Conservation (phyloP, 148 eudicot genomes). For the Persicaria tinctoria region DNA sequence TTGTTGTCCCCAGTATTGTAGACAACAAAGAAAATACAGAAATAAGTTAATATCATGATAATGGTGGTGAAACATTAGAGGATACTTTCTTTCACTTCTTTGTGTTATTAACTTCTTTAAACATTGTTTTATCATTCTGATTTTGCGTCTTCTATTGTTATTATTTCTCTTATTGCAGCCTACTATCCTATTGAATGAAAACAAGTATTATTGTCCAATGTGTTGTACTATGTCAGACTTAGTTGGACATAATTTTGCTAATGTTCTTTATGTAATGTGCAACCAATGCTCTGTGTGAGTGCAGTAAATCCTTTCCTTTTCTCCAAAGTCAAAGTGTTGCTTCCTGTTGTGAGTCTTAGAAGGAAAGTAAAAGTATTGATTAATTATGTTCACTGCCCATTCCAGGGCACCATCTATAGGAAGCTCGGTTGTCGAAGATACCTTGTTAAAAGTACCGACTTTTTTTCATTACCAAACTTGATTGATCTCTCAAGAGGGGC, state of each 20-base stretch:
- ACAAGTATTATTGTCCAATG: not conserved
- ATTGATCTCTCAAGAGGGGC: slow-evolving; percentile 88
- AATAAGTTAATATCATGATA: no score
- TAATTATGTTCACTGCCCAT: slow-evolving; percentile 78
- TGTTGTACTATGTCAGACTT: not conserved
- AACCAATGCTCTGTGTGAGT: slow-evolving; percentile 99
- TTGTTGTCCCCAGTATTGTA: no score
- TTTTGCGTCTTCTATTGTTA: no score
- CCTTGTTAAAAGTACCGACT: slow-evolving; percentile 86
- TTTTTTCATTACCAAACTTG: slow-evolving; percentile 87
- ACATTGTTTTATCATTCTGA: no score
- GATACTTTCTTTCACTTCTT: no score
- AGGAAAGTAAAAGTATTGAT: slow-evolving; percentile 74
- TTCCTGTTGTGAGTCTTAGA: slow-evolving; percentile 59
- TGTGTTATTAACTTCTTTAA: no score
- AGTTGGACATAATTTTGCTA: slow-evolving; percentile 1
- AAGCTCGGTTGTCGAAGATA: slow-evolving; percentile 86
- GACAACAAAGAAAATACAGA: no score
- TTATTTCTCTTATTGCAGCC: no score
- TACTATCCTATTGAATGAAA: no score
- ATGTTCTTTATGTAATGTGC: slow-evolving; percentile 23
- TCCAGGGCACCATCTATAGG: slow-evolving; percentile 65
- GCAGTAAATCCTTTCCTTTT: slow-evolving; percentile 83
- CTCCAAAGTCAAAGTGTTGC: slow-evolving; percentile 73
- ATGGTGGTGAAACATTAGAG: no score